Evolutionary conservation across 139 green algal genomes (phyloP), one percentile per base, ranked within the genome.

Genomic region (Haematococcus lacustris): DNA sequence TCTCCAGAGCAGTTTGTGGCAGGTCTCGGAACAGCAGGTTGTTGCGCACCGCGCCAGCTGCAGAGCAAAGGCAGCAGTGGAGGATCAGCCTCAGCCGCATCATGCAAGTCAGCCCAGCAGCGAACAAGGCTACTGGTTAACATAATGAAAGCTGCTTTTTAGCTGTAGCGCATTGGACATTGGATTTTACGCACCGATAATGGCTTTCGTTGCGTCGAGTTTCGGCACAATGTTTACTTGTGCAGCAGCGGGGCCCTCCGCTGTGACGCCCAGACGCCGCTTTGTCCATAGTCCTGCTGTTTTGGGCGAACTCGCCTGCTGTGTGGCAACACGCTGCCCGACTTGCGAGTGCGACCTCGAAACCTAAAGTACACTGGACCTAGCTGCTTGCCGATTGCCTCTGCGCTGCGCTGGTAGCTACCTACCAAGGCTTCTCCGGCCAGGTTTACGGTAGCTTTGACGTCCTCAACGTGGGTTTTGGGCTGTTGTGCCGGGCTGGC

Each of bases 1-100:
- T 87, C 23, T 89, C 83, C 37, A 88, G 77, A 9, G 86, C 86
- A 1, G 87, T 71, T 13, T 37, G 35, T 0, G 84, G 80, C 64
- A 96, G 73, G 30, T 85, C 86, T 71, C 88, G 79, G 73, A 94
- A 94, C 65, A 96, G 81, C 79, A 93, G 74, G 76, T 91, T 93
- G 73, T 81, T 80, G 7, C 76, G 51, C 32, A 92, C 88, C 3
- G 90, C 85, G 38, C 68, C 75, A 43, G 80, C 88, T 92, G 84
- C 62, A 43, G 23, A 40, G 3, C 32, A 28, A 1, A 3, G 5
- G 38, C 4, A 33, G 5, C 17, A 65, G 5, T n/a, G 9, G 17
- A 37, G 9, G 23, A 13, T 13, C 5, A 25, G 38, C 5, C 7
- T 66, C 47, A 32, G 57, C 21, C 23, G 57, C 21, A 13, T 66